Percentiles rank a stretch among this genome's conserved stretches.
These are phyloP conservation scores for Ophiostoma sp. DNA, from an alignment of 2,329 filamentous ascomycete genomes.

Conservation along the genomic window DNA sequence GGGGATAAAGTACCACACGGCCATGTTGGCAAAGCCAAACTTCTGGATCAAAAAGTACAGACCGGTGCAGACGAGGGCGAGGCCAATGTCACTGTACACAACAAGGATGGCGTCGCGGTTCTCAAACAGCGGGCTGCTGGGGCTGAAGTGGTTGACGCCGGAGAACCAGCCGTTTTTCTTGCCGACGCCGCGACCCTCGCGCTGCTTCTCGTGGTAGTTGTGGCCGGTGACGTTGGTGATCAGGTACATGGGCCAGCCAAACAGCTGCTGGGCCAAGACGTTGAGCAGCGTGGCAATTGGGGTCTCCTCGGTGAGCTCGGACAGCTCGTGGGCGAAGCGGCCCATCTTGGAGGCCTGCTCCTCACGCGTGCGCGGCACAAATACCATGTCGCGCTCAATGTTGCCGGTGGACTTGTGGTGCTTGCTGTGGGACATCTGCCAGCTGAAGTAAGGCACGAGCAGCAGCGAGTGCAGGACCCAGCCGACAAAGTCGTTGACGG, in stretches of 20 bases:
- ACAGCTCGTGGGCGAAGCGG: constrained; percentile 70
- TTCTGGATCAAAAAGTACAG: constrained; percentile 67
- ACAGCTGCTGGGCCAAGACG: constrained; percentile 77
- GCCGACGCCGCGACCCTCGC: constrained; percentile 87
- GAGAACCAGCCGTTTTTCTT: constrained; percentile 76
- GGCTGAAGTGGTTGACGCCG: constrained; percentile 94
- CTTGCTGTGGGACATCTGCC: constrained; percentile 98
- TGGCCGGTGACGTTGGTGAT: constrained; percentile 91
- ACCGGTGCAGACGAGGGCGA: constrained; percentile 55
- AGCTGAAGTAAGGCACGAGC: constrained; percentile 92
- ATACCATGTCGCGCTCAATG: constrained; percentile 98
- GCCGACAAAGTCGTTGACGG: constrained; percentile 84
- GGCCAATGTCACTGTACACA: constrained; percentile 76
- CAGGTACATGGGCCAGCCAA: constrained; percentile 92
- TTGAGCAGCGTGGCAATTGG: constrained; percentile 72
- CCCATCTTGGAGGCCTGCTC: constrained; percentile 72
- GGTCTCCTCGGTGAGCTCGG: constrained; percentile 90
- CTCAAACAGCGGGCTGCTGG: constrained; percentile 83
- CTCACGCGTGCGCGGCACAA: constrained; percentile 86
- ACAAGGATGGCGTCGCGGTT: constrained; percentile 85
- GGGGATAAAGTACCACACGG: constrained; percentile 91
- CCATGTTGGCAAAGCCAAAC: constrained; percentile 79
- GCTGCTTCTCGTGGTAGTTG: constrained; percentile 86
- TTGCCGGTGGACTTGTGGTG: constrained; percentile 99
- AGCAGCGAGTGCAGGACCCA: constrained; percentile 86